A percentile compares a stretch with the other conserved stretches of the same genome.
Conservation (phyloP, 306 rosid species). For the Ceratonia siliqua region DNA sequence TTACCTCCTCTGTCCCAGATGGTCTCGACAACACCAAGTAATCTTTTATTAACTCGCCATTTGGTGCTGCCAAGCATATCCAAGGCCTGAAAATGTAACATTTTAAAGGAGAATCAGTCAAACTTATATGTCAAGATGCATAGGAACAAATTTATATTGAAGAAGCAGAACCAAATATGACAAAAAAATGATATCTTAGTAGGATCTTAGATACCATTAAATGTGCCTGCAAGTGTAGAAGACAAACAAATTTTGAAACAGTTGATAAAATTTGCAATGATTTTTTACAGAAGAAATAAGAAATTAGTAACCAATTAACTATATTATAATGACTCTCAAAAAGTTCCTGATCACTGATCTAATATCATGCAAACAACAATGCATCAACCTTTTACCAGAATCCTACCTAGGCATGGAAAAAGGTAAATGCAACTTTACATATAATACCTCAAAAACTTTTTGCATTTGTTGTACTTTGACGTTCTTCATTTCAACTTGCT, state of each 20-base stretch:
- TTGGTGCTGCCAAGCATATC: slow-evolving; percentile 87
- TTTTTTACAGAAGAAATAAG: neutral
- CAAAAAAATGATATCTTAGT: neutral
- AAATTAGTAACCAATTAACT: neutral
- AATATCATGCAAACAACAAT: slow-evolving; percentile 1
- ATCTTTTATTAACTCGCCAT: slow-evolving; percentile 77
- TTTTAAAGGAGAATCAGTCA: neutral
- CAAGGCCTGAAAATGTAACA: slow-evolving; percentile 57
- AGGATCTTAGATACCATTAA: neutral
- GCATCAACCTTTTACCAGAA: neutral
- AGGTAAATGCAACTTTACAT: slow-evolving; percentile 23
- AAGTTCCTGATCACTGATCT: neutral
- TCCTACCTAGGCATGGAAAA: neutral
- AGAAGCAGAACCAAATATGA: slow-evolving; percentile 23
- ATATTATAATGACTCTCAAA: neutral
- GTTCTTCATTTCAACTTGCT: slow-evolving; percentile 64
- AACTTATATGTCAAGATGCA: slow-evolving; percentile 14
- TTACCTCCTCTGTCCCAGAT: slow-evolving; percentile 84
- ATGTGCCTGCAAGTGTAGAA: neutral
- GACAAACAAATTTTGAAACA: neutral
- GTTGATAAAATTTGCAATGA: neutral
- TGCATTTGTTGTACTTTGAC: slow-evolving; percentile 63
- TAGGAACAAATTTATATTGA: neutral
- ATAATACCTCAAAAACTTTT: slow-evolving; percentile 71
- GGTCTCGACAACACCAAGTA: slow-evolving; percentile 68